Percentiles rank a stretch among this genome's conserved stretches.
Evolutionary conservation across 2,329 filamentous ascomycete genomes (phyloP).

Genomic region (Colletotrichum paranaense): DNA sequence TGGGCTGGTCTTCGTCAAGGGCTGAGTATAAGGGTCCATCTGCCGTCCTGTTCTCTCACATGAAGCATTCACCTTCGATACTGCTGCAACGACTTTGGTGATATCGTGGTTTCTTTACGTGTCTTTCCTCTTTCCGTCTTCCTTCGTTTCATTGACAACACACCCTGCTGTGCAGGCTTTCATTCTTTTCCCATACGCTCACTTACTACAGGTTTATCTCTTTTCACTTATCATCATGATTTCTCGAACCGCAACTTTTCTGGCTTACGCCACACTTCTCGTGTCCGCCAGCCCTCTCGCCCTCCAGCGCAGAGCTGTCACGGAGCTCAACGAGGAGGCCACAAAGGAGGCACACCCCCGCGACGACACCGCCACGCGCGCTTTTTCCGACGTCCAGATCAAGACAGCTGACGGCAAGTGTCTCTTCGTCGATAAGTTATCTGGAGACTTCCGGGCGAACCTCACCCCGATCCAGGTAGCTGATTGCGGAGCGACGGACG

Average conservation of each 20-base stretch:
- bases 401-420: conserved; percentile 56
- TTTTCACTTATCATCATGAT: conserved; percentile 36
- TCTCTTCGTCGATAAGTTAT: conserved; percentile 58
- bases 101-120: conserved; percentile 37
- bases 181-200: conserved; percentile 32
- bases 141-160: conserved; percentile 29
- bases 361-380: conserved; percentile 55
- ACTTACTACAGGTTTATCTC: neutral
- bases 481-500: conserved; percentile 54
- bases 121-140: conserved; percentile 35
- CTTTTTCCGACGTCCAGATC: conserved; percentile 57
- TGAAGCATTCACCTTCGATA: neutral
- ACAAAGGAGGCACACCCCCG: conserved; percentile 58
- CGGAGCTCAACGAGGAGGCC: conserved; percentile 54
- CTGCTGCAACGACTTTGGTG: conserved; percentile 13
- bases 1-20: neutral
- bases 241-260: conserved; percentile 38
- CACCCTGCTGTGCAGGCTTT: conserved; percentile 46
- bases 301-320: conserved; percentile 48
- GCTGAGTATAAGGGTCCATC: conserved; percentile 28
- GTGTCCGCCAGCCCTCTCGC: conserved; percentile 42
- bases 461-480: conserved; percentile 58
- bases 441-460: conserved; percentile 61
- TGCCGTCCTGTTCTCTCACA: neutral
- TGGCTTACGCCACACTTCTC: conserved; percentile 42